Percentiles rank a stretch among this genome's conserved stretches.
Conservation (phyloP, 2,329 filamentous ascomycete genomes). For the Exophiala sp. region DNA sequence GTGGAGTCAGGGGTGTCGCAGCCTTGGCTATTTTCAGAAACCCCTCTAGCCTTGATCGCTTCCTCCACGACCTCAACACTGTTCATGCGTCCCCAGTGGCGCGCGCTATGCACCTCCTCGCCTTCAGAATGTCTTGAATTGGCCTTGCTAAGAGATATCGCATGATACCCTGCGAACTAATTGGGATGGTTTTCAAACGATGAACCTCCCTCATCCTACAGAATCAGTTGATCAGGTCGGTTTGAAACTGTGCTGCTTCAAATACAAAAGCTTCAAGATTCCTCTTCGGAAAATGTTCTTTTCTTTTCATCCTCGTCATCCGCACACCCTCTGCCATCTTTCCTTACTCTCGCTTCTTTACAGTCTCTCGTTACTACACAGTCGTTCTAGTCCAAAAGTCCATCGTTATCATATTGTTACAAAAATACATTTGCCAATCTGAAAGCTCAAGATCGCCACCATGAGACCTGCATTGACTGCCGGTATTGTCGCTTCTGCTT, state of each 20-base stretch:
- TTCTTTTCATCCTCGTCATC: not conserved
- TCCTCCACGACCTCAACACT: constrained; percentile 64
- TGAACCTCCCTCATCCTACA: not conserved
- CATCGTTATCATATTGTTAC: constrained; percentile 11
- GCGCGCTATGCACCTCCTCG: constrained; percentile 11
- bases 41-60: constrained; percentile 8
- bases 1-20: constrained; percentile 9
- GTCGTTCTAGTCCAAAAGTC: constrained; percentile 1
- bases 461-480: constrained; percentile 28
- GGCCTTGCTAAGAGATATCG: constrained; percentile 2
- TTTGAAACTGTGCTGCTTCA: not conserved
- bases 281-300: not conserved
- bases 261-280: constrained; percentile 7
- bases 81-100: constrained; percentile 49
- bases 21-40: constrained; percentile 14
- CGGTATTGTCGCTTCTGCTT: constrained; percentile 42
- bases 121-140: constrained; percentile 25
- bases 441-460: constrained; percentile 9
- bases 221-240: not conserved
- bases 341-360: constrained; percentile 33
- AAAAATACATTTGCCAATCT: constrained; percentile 1
- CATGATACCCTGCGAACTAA: constrained; percentile 1
- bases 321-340: not conserved
- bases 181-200: not conserved
- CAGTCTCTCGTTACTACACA: constrained; percentile 24